phyloP scores from a whole-genome alignment of 2,329 filamentous ascomycete species.

The Pseudogymnoascus sp. region DNA sequence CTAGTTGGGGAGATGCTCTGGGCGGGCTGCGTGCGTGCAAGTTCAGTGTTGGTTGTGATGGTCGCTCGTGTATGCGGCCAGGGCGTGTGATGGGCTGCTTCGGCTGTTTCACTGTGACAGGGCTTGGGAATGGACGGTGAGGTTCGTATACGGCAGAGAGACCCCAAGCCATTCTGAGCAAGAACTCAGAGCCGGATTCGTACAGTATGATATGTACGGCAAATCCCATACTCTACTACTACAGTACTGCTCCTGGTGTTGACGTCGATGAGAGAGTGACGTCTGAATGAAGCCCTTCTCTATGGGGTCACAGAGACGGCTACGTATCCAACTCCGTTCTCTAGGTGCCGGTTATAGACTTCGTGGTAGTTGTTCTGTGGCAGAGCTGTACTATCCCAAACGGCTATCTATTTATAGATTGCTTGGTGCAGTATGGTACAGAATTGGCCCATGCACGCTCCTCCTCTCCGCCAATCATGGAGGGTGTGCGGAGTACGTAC shows the following conservation, averaged over 20 bases:
- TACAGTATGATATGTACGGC: not conserved
- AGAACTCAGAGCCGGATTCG: not conserved
- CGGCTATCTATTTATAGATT: not conserved
- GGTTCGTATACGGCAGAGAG: not conserved
- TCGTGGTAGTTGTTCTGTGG: not conserved
- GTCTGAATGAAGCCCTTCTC: not conserved
- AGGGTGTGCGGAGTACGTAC: not conserved
- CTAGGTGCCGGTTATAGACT: not conserved
- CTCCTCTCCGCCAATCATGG: not conserved
- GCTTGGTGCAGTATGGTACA: not conserved
- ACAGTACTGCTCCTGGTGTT: not conserved
- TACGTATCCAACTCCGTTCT: not conserved
- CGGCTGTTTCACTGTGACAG: not conserved
- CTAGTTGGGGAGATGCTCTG: not conserved
- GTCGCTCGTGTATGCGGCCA: conserved; percentile 1
- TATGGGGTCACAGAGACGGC: not conserved
- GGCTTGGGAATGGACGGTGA: not conserved
- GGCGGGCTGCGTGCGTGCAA: not conserved
- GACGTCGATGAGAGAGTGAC: not conserved
- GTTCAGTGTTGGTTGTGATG: not conserved
- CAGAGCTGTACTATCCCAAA: conserved; percentile 5
- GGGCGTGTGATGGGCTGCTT: conserved; percentile 1
- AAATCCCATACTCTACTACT: not conserved
- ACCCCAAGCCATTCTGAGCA: not conserved
- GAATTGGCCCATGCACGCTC: not conserved